A percentile compares a stretch with the other conserved stretches of the same genome.
Conservation (phyloP, 2,329 filamentous ascomycete species). For the Arthrobotrys pseudoclavata region DNA sequence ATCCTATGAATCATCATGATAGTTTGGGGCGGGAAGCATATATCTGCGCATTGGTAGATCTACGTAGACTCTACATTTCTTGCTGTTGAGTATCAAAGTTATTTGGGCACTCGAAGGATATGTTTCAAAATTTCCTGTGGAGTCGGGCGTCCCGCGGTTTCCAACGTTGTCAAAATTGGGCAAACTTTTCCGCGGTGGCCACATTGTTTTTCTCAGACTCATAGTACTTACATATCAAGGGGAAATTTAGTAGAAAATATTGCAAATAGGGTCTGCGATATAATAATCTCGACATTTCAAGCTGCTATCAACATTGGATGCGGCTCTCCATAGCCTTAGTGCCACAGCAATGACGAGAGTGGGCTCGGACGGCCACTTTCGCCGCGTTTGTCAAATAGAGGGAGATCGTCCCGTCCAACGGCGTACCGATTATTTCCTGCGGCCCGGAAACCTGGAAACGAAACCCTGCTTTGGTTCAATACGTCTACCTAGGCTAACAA, state of each 20-base stretch:
- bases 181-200: conserved; percentile 1
- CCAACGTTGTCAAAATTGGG: not conserved
- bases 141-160: not conserved
- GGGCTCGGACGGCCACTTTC: not conserved
- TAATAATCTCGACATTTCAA: not conserved
- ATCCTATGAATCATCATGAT: conserved; percentile 6
- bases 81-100: not conserved
- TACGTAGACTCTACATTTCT: not conserved
- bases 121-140: conserved; percentile 7
- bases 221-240: not conserved
- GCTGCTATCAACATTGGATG: conserved; percentile 8
- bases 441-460: conserved; percentile 47
- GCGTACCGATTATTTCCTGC: conserved; percentile 3
- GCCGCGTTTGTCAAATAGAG: conserved; percentile 26
- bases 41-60: not conserved
- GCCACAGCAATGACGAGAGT: conserved; percentile 10
- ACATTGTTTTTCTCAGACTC: not conserved
- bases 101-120: not conserved
- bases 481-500: not conserved
- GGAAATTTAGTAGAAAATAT: conserved; percentile 5
- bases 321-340: conserved; percentile 38
- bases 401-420: conserved; percentile 37
- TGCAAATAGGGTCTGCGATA: conserved; percentile 35
- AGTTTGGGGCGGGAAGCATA: not conserved
- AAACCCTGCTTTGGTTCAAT: conserved; percentile 16